phyloP scores from a whole-genome alignment of 176 grass and related monocot genomes.

The Calamus simplicifolius region DNA sequence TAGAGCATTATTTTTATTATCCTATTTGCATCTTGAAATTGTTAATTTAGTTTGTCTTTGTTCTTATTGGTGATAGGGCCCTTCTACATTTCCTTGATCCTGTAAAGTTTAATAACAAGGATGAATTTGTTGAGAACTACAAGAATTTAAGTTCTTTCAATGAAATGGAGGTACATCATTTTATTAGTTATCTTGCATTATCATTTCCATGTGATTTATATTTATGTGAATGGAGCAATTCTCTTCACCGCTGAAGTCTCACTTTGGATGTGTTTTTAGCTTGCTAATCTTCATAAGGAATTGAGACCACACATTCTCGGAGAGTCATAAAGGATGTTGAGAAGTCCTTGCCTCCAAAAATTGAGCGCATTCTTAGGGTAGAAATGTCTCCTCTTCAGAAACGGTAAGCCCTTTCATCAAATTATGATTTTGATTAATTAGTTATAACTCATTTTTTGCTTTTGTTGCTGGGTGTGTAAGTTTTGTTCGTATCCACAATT shows the following conservation, averaged over 20 bases:
- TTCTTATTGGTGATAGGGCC: slow-evolving; percentile 42
- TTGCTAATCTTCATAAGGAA: slow-evolving; percentile 96
- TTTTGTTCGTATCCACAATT: slow-evolving; percentile 14
- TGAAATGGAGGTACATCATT: slow-evolving; percentile 63
- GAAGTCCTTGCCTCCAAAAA: slow-evolving; percentile 99
- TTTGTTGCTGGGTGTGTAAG: neutral
- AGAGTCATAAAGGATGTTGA: slow-evolving; percentile 99
- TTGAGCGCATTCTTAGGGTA: slow-evolving; percentile 86
- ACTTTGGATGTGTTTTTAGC: slow-evolving; percentile 39
- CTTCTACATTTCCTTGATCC: slow-evolving; percentile 98
- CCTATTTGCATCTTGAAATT: neutral
- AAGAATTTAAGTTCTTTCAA: slow-evolving; percentile 96
- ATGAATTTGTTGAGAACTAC: slow-evolving; percentile 97
- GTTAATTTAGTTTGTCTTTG: neutral
- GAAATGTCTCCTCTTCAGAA: slow-evolving; percentile 99
- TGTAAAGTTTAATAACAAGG: slow-evolving; percentile 83
- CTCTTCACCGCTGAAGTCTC: slow-evolving; percentile 10
- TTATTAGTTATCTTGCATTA: no score
- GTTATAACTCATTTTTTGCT: slow-evolving; percentile 1
- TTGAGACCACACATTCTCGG: slow-evolving; percentile 92
- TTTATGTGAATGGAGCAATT: neutral
- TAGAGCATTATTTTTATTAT: neutral
- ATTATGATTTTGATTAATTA: slow-evolving; percentile 1
- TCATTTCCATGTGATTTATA: no score
- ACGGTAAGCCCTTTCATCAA: slow-evolving; percentile 43